Evolutionary conservation across 495 filamentous ascomycete genomes (phyloP).

Genomic region (Viridothelium virens): DNA sequence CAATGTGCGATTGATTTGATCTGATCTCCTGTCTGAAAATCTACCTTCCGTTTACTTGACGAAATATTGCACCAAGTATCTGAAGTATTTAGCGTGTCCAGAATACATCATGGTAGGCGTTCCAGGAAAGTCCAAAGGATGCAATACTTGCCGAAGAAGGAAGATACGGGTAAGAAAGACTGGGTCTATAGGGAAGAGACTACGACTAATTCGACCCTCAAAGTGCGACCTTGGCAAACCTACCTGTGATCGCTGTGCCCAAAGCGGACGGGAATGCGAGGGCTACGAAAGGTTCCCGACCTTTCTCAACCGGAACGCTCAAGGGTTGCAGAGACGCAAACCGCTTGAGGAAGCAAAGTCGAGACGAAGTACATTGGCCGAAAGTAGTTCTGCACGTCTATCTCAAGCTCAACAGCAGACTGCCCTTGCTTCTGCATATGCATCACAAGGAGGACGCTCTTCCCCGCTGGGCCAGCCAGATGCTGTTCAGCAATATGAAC

Average conservation of each 20-base stretch:
- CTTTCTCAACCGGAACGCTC: background rate
- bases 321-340: background rate
- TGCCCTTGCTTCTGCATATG: background rate
- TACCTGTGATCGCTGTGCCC: background rate
- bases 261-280: constrained; percentile 5
- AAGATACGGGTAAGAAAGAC: constrained; percentile 5
- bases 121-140: constrained; percentile 6
- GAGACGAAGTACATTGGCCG: background rate
- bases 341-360: background rate
- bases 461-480: background rate
- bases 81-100: too few relatives aligned
- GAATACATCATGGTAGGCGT: background rate
- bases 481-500: background rate
- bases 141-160: constrained; percentile 4
- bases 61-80: too few relatives aligned
- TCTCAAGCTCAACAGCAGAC: background rate
- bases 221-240: constrained; percentile 11
- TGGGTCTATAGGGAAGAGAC: background rate
- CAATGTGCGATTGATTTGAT: background rate
- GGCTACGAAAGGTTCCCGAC: constrained; percentile 2
- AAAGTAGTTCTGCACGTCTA: background rate
- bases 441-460: background rate
- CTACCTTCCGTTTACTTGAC: too few relatives aligned
- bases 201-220: background rate
- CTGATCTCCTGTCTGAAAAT: background rate